Conservation (phyloP, 2,329 filamentous ascomycete genomes). For the Aschersonia sp. region DNA sequence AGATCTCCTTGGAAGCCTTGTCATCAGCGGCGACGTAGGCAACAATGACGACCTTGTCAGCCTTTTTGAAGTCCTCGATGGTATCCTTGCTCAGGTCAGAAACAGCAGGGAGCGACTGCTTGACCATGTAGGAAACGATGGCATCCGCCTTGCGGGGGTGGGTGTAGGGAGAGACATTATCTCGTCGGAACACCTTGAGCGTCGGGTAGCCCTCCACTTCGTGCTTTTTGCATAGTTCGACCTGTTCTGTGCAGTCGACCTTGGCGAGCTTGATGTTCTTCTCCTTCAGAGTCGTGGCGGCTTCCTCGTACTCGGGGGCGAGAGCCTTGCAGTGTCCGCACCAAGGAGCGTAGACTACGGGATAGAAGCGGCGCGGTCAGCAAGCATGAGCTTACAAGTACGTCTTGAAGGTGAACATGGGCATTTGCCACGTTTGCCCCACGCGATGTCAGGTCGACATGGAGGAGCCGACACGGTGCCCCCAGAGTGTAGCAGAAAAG, state of each 20-base stretch:
- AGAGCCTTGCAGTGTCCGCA: conserved; percentile 98
- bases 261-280: conserved; percentile 78
- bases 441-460: background rate
- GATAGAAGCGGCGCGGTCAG: conserved; percentile 18
- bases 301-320: conserved; percentile 80
- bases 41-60: conserved; percentile 91
- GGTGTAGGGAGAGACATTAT: conserved; percentile 69
- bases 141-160: conserved; percentile 79
- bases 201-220: conserved; percentile 97
- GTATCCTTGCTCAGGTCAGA: conserved; percentile 69
- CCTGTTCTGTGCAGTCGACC: conserved; percentile 90
- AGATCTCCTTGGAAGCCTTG: conserved; percentile 80
- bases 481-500: background rate
- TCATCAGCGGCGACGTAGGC: conserved; percentile 71
- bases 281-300: conserved; percentile 71
- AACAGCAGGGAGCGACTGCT: conserved; percentile 90
- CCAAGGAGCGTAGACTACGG: conserved; percentile 82
- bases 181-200: conserved; percentile 96
- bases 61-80: conserved; percentile 90
- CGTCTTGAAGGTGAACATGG: background rate
- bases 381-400: conserved; percentile 1
- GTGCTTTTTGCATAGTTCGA: conserved; percentile 76
- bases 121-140: conserved; percentile 84
- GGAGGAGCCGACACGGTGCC: no score
- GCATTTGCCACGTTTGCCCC: background rate